Evolutionary conservation across 148 eudicot genomes (phyloP).

Genomic region (Simmondsia chinensis): DNA sequence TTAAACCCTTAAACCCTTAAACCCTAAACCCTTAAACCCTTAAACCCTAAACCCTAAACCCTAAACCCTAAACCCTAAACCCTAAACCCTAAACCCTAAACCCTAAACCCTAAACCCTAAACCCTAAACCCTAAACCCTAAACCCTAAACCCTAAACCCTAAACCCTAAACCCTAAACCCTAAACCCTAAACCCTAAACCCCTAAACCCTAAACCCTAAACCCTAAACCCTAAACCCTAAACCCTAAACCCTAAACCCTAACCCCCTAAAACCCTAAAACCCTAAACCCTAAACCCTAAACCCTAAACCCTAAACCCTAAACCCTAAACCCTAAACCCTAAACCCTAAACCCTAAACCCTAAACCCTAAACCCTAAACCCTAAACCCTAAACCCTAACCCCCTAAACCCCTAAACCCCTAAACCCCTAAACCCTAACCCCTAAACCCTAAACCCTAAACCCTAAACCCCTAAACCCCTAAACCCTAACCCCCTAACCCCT

Average conservation of each 20-base stretch:
- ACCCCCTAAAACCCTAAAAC: conserved; percentile 1
- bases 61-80: neutral
- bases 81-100: neutral
- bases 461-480: too few species aligned
- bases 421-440: too few species aligned
- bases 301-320: conserved; percentile 11
- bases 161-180: conserved; percentile 5
- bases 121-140: conserved; percentile 7
- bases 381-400: conserved; percentile 5
- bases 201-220: conserved; percentile 11
- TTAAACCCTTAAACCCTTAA: too few species aligned
- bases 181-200: too few species aligned
- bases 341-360: neutral
- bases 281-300: conserved; percentile 4
- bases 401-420: too few species aligned
- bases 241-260: conserved; percentile 12
- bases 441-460: too few species aligned
- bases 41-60: neutral
- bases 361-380: too few species aligned
- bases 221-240: conserved; percentile 11
- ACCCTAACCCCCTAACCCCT: too few species aligned
- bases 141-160: neutral
- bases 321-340: neutral
- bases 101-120: conserved; percentile 7
- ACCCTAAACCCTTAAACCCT: too few species aligned